phyloP scores from a whole-genome alignment of 108 stramenopile species.

The Discostella stelligeroides region DNA sequence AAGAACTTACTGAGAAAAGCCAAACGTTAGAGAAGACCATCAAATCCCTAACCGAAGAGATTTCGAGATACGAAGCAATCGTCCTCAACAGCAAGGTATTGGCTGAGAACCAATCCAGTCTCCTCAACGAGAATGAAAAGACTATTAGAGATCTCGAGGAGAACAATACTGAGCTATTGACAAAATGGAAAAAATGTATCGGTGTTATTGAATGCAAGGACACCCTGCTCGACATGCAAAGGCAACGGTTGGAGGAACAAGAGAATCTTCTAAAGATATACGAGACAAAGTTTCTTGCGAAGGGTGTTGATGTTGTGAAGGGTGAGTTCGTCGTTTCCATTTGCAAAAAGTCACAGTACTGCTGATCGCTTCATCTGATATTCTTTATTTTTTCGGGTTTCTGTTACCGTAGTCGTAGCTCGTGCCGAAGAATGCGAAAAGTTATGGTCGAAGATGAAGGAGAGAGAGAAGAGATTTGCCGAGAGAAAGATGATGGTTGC shows the following conservation, averaged over 20 bases:
- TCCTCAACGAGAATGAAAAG: slow-evolving; percentile 2
- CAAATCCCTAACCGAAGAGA: not conserved
- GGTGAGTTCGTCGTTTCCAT: too few species aligned
- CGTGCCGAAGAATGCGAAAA: slow-evolving; percentile 15
- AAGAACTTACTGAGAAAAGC: not conserved
- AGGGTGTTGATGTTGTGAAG: slow-evolving; percentile 9
- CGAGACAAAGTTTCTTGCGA: slow-evolving; percentile 9
- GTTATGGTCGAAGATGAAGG: slow-evolving; percentile 11
- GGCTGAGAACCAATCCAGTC: slow-evolving; percentile 38
- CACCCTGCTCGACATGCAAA: slow-evolving; percentile 5
- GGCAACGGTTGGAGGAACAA: slow-evolving; percentile 8
- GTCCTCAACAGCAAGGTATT: not conserved
- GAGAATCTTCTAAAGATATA: not conserved
- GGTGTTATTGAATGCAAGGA: slow-evolving; percentile 5
- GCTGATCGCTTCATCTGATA: too few species aligned
- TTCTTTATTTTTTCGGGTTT: too few species aligned
- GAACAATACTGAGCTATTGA: slow-evolving; percentile 5
- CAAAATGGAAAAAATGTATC: not conserved
- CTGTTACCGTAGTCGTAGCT: not conserved
- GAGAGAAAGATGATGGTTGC: not conserved
- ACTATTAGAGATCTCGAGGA: slow-evolving; percentile 1
- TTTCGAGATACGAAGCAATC: not conserved
- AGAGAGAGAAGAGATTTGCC: slow-evolving; percentile 17
- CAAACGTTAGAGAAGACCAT: too few species aligned
- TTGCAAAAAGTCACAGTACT: too few species aligned